Evolutionary conservation across 2,329 filamentous ascomycete genomes (phyloP).

Genomic region (Pestalotiopsis sp.): DNA sequence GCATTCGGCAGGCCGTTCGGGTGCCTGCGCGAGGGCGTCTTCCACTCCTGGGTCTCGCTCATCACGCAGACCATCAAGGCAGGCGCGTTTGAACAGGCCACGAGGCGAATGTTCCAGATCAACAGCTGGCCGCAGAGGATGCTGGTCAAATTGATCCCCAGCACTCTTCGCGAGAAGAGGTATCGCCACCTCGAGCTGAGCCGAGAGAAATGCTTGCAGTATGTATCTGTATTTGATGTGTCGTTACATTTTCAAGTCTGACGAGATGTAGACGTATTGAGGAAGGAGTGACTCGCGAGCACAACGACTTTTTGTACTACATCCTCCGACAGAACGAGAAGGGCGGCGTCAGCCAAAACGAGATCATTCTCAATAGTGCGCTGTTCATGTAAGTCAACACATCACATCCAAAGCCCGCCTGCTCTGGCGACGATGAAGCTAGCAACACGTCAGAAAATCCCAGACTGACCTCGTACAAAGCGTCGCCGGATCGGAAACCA

Average conservation of each 20-base stretch:
- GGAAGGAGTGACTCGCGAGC: constrained; percentile 23
- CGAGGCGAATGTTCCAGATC: constrained; percentile 25
- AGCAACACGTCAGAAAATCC: neutral
- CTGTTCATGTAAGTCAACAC: constrained; percentile 18
- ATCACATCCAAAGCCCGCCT: neutral
- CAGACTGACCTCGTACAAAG: constrained; percentile 26
- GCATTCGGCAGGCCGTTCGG: constrained; percentile 46
- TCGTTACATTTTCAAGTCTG: neutral
- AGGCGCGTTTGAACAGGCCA: constrained; percentile 24
- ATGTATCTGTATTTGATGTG: constrained; percentile 14
- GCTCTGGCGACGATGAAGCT: too few relatives aligned
- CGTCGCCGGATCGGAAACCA: constrained; percentile 41
- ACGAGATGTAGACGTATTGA: constrained; percentile 24
- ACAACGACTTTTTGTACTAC: constrained; percentile 25
- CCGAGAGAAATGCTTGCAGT: constrained; percentile 20
- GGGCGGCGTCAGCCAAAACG: constrained; percentile 32
- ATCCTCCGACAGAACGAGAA: constrained; percentile 30
- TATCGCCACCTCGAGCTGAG: constrained; percentile 23
- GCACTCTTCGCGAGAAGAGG: constrained; percentile 20
- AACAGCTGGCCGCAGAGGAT: constrained; percentile 22
- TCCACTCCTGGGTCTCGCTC: constrained; percentile 35
- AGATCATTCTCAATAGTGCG: constrained; percentile 35
- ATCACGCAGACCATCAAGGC: constrained; percentile 29
- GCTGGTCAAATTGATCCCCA: constrained; percentile 17
- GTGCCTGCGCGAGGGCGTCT: constrained; percentile 32